A percentile compares a stretch with the other conserved stretches of the same genome.
Evolutionary conservation across 345 rosid genomes (phyloP).

Genomic region (Citrus sinensis): DVS_A1.0 CM039164.1:18793501-18794000

Average conservation of each 20-base stretch:
- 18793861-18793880: constrained; percentile 78
- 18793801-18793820: constrained; percentile 93
- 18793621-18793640: constrained; percentile 34
- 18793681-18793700: constrained; percentile 38
- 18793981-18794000: constrained; percentile 27
- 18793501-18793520: constrained; percentile 31
- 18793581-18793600: constrained; percentile 14
- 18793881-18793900: constrained; percentile 50
- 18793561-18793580: constrained; percentile 17
- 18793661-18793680: constrained; percentile 38
- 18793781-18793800: constrained; percentile 86
- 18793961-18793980: constrained; percentile 30
- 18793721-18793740: constrained; percentile 29
- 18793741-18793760: constrained; percentile 27
- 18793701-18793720: constrained; percentile 27
- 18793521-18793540: constrained; percentile 37
- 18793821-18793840: constrained; percentile 48
- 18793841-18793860: constrained; percentile 45
- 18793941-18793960: constrained; percentile 21
- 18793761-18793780: constrained; percentile 70
- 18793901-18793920: constrained; percentile 41
- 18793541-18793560: constrained; percentile 26
- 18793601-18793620: constrained; percentile 24
- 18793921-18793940: constrained; percentile 27
- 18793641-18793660: constrained; percentile 60